phyloP scores from a whole-genome alignment of 225 moss, liverwort and hornwort species.

The Asterella californica region DNA sequence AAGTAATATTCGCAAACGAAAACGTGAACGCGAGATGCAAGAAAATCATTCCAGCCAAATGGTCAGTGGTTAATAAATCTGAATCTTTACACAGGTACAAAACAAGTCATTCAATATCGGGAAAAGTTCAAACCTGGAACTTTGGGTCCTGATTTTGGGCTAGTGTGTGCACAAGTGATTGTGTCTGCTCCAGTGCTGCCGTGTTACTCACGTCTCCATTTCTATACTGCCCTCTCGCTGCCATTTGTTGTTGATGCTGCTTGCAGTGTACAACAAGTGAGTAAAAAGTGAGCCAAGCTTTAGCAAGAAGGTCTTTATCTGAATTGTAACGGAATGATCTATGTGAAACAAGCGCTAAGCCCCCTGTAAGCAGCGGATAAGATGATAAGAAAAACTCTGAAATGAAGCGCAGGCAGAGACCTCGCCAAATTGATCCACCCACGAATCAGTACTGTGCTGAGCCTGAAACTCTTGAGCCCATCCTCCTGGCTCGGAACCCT shows the following conservation, averaged over 20 bases:
- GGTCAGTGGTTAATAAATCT: not conserved
- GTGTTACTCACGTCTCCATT: conserved; percentile 48
- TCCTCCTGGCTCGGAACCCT: conserved; percentile 40
- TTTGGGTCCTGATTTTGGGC: conserved; percentile 93
- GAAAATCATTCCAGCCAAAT: not conserved
- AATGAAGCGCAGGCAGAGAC: conserved; percentile 28
- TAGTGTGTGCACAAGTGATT: conserved; percentile 72
- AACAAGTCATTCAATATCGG: not conserved
- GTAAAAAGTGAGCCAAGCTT: not conserved
- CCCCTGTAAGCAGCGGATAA: not conserved
- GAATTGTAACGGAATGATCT: too few species aligned
- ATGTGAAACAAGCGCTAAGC: not conserved
- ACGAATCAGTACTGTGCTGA: conserved; percentile 54
- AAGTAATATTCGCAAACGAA: not conserved
- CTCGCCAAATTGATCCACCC: conserved; percentile 87
- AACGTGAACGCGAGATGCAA: not conserved
- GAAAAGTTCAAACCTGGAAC: conserved; percentile 61
- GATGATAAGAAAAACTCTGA: not conserved
- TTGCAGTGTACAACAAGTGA: not conserved
- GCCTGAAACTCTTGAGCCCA: conserved; percentile 83
- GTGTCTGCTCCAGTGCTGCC: conserved; percentile 66
- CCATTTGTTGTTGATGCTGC: conserved; percentile 68
- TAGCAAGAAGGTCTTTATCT: not conserved
- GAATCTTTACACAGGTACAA: not conserved
- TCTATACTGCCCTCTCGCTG: conserved; percentile 38